Conservation (phyloP, 768 basidiomycete genomes). For the Mycena maculata region DNA sequence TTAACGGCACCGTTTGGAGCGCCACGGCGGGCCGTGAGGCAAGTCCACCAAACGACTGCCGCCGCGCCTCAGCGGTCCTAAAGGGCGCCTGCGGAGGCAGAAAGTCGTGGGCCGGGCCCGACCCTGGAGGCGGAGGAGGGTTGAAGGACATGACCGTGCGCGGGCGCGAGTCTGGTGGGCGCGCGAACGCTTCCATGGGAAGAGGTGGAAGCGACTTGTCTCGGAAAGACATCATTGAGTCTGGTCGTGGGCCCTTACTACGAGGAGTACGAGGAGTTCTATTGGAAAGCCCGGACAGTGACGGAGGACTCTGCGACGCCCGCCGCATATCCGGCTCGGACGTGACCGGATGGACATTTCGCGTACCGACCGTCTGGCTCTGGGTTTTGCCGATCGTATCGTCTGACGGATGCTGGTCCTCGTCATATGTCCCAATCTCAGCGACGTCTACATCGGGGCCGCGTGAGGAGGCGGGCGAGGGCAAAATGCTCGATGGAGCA, state of each 20-base stretch:
- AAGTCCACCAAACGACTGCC: slow-evolving; percentile 83
- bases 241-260: slow-evolving; percentile 29
- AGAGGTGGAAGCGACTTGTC: slow-evolving; percentile 87
- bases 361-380: slow-evolving; percentile 42
- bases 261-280: slow-evolving; percentile 29
- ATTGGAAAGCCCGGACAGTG: slow-evolving; percentile 44
- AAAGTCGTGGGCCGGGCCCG: slow-evolving; percentile 61
- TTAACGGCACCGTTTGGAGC: slow-evolving; percentile 62
- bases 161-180: slow-evolving; percentile 63
- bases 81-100: slow-evolving; percentile 74
- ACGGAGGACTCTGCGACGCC: slow-evolving; percentile 42
- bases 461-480: slow-evolving; percentile 81
- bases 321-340: slow-evolving; percentile 76
- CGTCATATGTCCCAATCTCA: slow-evolving; percentile 56
- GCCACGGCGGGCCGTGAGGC: slow-evolving; percentile 65
- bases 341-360: slow-evolving; percentile 62
- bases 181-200: slow-evolving; percentile 62
- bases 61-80: slow-evolving; percentile 64
- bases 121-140: slow-evolving; percentile 60
- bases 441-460: slow-evolving; percentile 65
- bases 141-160: slow-evolving; percentile 75
- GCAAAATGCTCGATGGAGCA: slow-evolving; percentile 78
- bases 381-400: slow-evolving; percentile 48
- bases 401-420: slow-evolving; percentile 48
- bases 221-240: slow-evolving; percentile 44